Percentiles rank a stretch among this genome's conserved stretches.
Evolutionary conservation across 148 eudicot genomes (phyloP).

Genomic region (Spergularia marina): DNA sequence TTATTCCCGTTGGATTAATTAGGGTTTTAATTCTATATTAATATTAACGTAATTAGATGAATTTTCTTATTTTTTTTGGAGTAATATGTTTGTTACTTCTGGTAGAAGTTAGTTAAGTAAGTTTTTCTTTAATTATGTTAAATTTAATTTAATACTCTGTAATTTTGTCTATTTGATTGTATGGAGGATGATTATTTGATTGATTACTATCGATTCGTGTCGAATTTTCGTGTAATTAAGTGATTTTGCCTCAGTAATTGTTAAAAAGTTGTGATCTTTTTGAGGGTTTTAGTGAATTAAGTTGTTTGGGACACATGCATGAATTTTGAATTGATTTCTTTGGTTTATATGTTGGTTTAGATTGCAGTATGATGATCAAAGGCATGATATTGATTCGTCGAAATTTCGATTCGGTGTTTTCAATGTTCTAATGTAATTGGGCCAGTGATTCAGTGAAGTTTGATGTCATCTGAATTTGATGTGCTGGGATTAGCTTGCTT

Average conservation of each 20-base stretch:
- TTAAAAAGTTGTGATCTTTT: too few relatives aligned
- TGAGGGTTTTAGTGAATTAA: too few relatives aligned
- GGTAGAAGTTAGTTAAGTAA: background rate
- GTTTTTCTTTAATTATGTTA: background rate
- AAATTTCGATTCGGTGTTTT: too few relatives aligned
- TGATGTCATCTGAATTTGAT: too few relatives aligned
- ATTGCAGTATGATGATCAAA: too few relatives aligned
- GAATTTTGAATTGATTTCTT: too few relatives aligned
- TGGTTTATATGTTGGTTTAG: too few relatives aligned
- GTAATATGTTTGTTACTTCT: background rate
- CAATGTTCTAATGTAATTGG: background rate
- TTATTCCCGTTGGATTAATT: conserved; percentile 9
- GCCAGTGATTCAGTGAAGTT: background rate
- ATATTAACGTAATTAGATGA: too few relatives aligned
- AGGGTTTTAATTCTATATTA: background rate
- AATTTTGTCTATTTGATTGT: too few relatives aligned
- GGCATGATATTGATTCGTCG: background rate
- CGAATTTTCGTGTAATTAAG: background rate
- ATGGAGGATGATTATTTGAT: background rate
- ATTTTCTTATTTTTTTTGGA: too few relatives aligned
- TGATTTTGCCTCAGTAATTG: background rate
- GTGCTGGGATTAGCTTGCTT: too few relatives aligned
- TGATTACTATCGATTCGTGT: background rate
- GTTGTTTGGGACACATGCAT: too few relatives aligned
- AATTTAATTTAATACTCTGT: background rate